Evolutionary conservation across 2,329 filamentous ascomycete species (phyloP), one percentile per base, ranked within the genome.

Genomic region (Bertia moriformis): DNA sequence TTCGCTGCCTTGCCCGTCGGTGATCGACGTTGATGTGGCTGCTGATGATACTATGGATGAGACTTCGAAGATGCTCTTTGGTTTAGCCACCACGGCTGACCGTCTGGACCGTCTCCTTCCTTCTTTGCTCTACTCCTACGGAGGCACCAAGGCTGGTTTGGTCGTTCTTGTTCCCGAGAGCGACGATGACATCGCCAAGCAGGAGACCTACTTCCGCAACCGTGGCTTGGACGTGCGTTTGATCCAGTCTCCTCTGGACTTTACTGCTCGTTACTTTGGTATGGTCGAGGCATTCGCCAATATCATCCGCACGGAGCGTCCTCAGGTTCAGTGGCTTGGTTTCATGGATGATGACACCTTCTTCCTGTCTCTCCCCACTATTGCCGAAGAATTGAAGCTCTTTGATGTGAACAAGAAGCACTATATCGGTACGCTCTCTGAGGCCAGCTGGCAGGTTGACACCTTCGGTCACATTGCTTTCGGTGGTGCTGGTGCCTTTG

Each of bases 331-430:
- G 18, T 62, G 59, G 59, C 52, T 62, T 38, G 51, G 56, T 45
- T 61, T 57, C 44, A 59, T 60, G 18, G 60, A 63, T 38, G 60
- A 63, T 40, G 60, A 63, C 40, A 63, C 59, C 19, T 63, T 59
- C 49, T 62, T 60, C 48, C 47, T 57, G 19, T 60, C 57, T 19
- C 50, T 63, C 17, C 50, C 55, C 13, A 54, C 53, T 14, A 45
- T 62, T 18, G 56, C 56, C 10, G 49, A 58, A 41, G 55, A 57
- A 37, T 46, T 62, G 40, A 59, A 59, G 42, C 49, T 56, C 18
- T 53, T 60, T 17, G 57, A 62, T 40, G 45, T 51, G 18, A 56
- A 44, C 41, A 56, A 60, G 49, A 57, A 56, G 44, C 56, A 62
- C 43, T 62, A 62, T 44, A 61, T 62, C 47, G 60, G 60, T 40